A percentile compares a stretch with the other conserved stretches of the same genome.
Conservation (phyloP, 1,139 yeast genomes). For the Protomyces gravidus region DNA sequence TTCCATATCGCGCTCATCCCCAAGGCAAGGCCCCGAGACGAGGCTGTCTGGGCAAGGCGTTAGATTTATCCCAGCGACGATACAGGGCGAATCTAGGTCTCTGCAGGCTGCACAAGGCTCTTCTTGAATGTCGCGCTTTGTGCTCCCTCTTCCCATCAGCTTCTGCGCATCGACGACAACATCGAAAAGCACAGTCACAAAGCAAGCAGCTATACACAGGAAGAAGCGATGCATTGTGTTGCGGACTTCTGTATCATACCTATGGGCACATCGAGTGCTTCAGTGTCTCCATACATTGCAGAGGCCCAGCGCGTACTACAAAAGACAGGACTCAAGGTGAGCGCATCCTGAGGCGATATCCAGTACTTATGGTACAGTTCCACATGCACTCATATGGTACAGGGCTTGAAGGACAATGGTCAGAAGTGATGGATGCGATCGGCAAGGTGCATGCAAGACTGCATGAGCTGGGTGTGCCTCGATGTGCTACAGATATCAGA, state of each 20-base stretch:
- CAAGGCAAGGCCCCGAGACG: too few relatives aligned
- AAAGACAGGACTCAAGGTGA: conserved; percentile 10
- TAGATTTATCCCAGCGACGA: too few relatives aligned
- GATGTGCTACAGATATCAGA: conserved; percentile 28
- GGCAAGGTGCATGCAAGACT: conserved; percentile 14
- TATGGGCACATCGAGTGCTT: conserved; percentile 8
- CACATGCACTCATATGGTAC: conserved; percentile 9
- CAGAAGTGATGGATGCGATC: conserved; percentile 24
- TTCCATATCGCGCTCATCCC: conserved; percentile 28
- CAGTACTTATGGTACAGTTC: neutral
- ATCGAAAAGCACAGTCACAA: too few relatives aligned
- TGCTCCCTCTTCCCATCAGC: too few relatives aligned
- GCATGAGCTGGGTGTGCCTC: conserved; percentile 27
- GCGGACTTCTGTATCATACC: conserved; percentile 27
- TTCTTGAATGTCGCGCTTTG: too few relatives aligned
- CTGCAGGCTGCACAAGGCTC: too few relatives aligned
- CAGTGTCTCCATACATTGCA: conserved; percentile 19
- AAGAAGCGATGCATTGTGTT: conserved; percentile 19
- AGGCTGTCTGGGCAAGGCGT: too few relatives aligned
- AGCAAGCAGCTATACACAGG: too few relatives aligned
- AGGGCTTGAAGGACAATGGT: conserved; percentile 22
- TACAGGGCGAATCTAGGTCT: too few relatives aligned
- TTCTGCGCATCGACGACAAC: neutral
- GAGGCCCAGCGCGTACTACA: conserved; percentile 22
- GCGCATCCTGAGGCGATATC: neutral